Percentiles rank a stretch among this genome's conserved stretches.
Conservation (phyloP, 1,139 yeast species). For the Candida sp. region DNA sequence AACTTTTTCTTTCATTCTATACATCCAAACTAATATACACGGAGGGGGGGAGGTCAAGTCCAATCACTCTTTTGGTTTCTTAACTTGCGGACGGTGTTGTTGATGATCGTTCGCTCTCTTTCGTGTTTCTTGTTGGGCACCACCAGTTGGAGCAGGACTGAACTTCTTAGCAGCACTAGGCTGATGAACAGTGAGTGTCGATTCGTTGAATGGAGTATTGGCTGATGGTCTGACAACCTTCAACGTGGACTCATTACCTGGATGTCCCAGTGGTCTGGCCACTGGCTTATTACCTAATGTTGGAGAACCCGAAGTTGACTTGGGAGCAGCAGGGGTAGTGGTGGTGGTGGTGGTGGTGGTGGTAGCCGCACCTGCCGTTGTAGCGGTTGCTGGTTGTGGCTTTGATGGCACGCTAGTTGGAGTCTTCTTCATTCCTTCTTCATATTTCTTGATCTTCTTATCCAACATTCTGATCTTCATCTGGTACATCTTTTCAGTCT, state of each 20-base stretch:
- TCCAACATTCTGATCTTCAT: conserved; percentile 47
- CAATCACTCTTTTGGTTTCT: conserved; percentile 17
- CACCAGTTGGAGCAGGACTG: conserved; percentile 8
- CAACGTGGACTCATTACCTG: conserved; percentile 29
- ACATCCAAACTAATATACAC: not conserved
- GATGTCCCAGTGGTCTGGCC: conserved; percentile 5
- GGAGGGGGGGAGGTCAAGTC: not conserved
- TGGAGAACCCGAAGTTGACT: conserved; percentile 2
- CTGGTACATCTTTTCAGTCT: conserved; percentile 45
- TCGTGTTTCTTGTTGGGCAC: conserved; percentile 6
- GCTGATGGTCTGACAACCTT: conserved; percentile 31
- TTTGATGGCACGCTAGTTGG: not conserved
- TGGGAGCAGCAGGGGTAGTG: conserved; percentile 7
- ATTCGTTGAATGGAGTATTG: conserved; percentile 22
- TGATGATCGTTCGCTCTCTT: conserved; percentile 17
- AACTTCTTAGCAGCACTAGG: conserved; percentile 22
- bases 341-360: conserved; percentile 2
- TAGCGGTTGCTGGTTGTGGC: conserved; percentile 4
- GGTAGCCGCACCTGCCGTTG: conserved; percentile 5
- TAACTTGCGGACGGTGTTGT: conserved; percentile 19
- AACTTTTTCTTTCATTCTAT: not conserved
- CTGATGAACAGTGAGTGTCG: conserved; percentile 36
- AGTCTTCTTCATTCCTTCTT: conserved; percentile 12
- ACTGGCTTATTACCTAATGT: not conserved
- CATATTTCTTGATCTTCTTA: conserved; percentile 44